Base-by-base conservation (phyloP, 495 filamentous ascomycete species). In the Apodospora peruviana region DNA sequence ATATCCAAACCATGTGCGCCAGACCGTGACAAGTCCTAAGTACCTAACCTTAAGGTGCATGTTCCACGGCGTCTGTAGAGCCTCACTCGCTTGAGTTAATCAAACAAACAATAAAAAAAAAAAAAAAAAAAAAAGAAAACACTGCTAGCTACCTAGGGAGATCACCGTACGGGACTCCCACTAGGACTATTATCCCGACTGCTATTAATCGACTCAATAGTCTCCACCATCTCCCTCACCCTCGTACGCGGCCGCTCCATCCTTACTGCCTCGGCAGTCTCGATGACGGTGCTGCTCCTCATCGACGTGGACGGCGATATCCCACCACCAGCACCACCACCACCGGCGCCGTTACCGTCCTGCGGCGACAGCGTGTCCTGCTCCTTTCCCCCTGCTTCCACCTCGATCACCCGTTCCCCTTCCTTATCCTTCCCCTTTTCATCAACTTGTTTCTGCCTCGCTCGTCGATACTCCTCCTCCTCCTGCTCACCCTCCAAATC, bases 201-300 rank as follows among this genome's bases (percentile, higher is more conserved):
- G 36, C 65, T 68, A 51, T 56, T 48, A n/a, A n/a, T n/a, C 16
- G 51, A 63, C 59, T 75, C 72, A 34, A 75, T 56, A 43, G 58
- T 69, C 59, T 75, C 62, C 24, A 75, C 71, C 67, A 75, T 72
- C 23, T 66, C 65, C n/a, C 69, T 52, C n/a, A 75, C 72, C 20
- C 66, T 47, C 1, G 68, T 69, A 23, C 59, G 45, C 9, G 67
- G 59, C 50, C 70, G 46, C 52, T 70, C 65, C 40, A 66, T 34
- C 25, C 56, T 50, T 18, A 70, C 57, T 22, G 56, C 58, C 57
- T 68, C 61, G 41, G 65, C 67, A n/a, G 48, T 61, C 18, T 60
- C 55, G 20, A 66, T 41, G 20, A 49, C 42, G 23, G 49, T 59
- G 8, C 43, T 20, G 5, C 55, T 50, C 21, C 53, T 38, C 32